phyloP scores from a whole-genome alignment of 78 protist genomes.

The Dictyostelium brefeldianum region DNA sequence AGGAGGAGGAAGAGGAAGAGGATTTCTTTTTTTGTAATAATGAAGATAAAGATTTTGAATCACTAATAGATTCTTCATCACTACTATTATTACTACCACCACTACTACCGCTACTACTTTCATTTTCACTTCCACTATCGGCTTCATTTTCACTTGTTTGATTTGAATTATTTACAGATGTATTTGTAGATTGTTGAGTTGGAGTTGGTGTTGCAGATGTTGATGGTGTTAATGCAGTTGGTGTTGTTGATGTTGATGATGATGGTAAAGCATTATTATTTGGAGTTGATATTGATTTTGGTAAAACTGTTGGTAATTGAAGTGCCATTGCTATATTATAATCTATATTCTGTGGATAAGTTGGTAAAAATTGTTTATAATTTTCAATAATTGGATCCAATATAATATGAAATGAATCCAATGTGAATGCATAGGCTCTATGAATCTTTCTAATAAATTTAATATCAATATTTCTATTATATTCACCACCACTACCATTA shows the following conservation, averaged over 20 bases:
- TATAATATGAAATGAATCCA: slow-evolving; percentile 77
- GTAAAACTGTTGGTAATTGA: not conserved
- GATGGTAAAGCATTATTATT: slow-evolving; percentile 7
- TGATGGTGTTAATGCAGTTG: not conserved
- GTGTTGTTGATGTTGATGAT: slow-evolving; percentile 18
- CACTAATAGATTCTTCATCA: not conserved
- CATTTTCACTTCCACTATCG: not conserved
- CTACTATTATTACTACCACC: slow-evolving; percentile 1
- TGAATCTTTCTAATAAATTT: slow-evolving; percentile 65
- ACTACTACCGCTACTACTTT: not conserved
- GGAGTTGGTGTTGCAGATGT: not conserved
- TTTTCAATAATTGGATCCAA: slow-evolving; percentile 64
- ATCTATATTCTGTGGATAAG: slow-evolving; percentile 17
- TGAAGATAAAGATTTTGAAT: not conserved
- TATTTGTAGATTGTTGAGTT: not conserved
- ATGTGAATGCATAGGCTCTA: slow-evolving; percentile 76
- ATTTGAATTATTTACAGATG: not conserved
- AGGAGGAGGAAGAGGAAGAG: not conserved
- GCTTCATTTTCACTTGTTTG: slow-evolving; percentile 16
- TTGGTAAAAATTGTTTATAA: slow-evolving; percentile 36
- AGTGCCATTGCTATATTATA: slow-evolving; percentile 4
- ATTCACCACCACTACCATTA: slow-evolving; percentile 7
- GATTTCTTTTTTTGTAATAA: not conserved
- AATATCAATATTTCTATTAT: slow-evolving; percentile 65
- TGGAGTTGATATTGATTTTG: not conserved